Percentiles rank a stretch among this genome's conserved stretches.
phyloP scores from a whole-genome alignment of 768 basidiomycete species.

The Boletellus ananiceps region DNA sequence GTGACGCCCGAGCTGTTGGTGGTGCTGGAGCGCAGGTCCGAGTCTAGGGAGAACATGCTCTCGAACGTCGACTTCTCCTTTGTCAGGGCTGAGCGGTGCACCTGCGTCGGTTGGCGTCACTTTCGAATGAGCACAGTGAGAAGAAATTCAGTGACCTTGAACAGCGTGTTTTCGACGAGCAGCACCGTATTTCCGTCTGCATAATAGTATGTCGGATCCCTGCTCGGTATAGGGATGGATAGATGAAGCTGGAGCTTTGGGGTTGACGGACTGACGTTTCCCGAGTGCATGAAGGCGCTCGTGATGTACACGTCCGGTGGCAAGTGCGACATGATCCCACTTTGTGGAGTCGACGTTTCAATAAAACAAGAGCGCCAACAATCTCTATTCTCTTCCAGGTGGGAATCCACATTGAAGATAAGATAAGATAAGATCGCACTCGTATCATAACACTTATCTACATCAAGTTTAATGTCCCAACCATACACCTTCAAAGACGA shows the following conservation, averaged over 20 bases:
- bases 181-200: constrained; percentile 40
- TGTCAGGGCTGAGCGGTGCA: constrained; percentile 38
- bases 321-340: constrained; percentile 26
- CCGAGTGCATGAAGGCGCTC: constrained; percentile 32
- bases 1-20: constrained; percentile 23
- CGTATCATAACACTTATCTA: constrained; percentile 4
- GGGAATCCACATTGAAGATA: constrained; percentile 11
- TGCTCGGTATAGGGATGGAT: constrained; percentile 31
- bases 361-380: constrained; percentile 6
- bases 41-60: constrained; percentile 43
- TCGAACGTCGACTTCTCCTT: constrained; percentile 46
- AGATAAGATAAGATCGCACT: constrained; percentile 19
- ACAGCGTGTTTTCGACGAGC: constrained; percentile 41
- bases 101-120: constrained; percentile 20
- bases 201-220: constrained; percentile 40
- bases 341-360: constrained; percentile 10
- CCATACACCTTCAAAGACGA: constrained; percentile 1
- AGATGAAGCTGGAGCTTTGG: constrained; percentile 32
- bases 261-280: constrained; percentile 28
- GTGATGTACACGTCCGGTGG: constrained; percentile 31
- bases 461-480: constrained; percentile 10
- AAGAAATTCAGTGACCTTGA: constrained; percentile 39
- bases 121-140: constrained; percentile 8
- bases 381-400: constrained; percentile 6
- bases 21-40: constrained; percentile 28